A percentile compares a stretch with the other conserved stretches of the same genome.
These are phyloP conservation scores for Penicillium sp. DNA, from an alignment of 2,329 filamentous ascomycete genomes.

Conservation along the genomic window DNA sequence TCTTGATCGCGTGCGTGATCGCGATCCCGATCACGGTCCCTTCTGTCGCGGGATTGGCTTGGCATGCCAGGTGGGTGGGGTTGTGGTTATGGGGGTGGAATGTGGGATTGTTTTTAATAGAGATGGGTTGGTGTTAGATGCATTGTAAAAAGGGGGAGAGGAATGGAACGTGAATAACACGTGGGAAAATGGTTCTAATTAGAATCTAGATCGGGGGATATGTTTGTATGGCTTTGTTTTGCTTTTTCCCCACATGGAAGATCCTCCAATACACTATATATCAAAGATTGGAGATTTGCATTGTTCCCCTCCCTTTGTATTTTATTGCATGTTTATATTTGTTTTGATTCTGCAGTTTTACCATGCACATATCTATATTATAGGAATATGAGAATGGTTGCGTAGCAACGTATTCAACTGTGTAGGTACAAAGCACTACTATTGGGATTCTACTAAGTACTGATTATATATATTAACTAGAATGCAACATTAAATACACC, in stretches of 20 bases:
- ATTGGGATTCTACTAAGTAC: too few species aligned
- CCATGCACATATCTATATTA: too few species aligned
- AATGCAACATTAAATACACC: slow-evolving; percentile 10
- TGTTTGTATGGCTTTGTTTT: slow-evolving; percentile 19
- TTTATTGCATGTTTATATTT: neutral
- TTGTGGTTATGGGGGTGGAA: neutral
- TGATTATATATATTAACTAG: neutral
- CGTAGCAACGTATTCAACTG: neutral
- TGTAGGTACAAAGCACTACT: too few species aligned
- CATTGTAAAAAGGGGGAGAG: neutral
- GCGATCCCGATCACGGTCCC: slow-evolving; percentile 31
- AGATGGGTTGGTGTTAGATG: neutral
- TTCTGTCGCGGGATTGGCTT: slow-evolving; percentile 21
- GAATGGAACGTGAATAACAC: slow-evolving; percentile 1
- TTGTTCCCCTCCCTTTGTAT: neutral
- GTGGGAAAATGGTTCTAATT: neutral
- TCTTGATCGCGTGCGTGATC: slow-evolving; percentile 16
- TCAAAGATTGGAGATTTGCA: too few species aligned
- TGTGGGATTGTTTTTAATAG: neutral
- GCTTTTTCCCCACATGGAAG: slow-evolving; percentile 20
- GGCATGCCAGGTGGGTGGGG: neutral
- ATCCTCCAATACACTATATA: neutral
- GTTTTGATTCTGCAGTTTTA: too few species aligned
- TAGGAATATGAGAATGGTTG: neutral
- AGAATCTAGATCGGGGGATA: neutral